phyloP scores from a whole-genome alignment of 2,329 filamentous ascomycete genomes.

The Fusarium pseudonygamai region DNA sequence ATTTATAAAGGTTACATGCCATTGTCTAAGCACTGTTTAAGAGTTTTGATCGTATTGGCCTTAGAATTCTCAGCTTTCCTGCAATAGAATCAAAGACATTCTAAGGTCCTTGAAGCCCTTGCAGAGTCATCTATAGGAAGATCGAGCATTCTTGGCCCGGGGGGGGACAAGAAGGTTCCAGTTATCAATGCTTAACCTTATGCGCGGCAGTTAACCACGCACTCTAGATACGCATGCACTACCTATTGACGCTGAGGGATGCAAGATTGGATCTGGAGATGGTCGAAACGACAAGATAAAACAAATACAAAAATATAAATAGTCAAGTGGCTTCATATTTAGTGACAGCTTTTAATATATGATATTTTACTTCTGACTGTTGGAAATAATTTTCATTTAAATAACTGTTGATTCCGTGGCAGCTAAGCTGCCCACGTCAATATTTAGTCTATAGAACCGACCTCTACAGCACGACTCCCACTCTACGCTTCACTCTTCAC shows the following conservation, averaged over 20 bases:
- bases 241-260: fast-evolving
- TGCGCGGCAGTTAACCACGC: too few relatives aligned
- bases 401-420: fast-evolving
- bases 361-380: neutral
- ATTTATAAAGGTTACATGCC: fast-evolving
- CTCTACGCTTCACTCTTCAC: neutral
- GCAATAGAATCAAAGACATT: neutral
- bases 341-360: too few relatives aligned
- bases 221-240: neutral
- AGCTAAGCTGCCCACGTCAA: neutral
- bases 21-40: neutral
- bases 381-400: fast-evolving
- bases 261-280: fast-evolving
- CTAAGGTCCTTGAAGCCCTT: neutral
- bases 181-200: too few relatives aligned
- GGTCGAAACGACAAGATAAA: fast-evolving
- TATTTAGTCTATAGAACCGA: neutral
- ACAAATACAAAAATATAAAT: too few relatives aligned
- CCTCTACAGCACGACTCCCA: neutral
- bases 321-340: too few relatives aligned
- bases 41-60: fast-evolving
- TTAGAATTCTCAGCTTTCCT: fast-evolving
- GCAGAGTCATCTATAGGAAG: fast-evolving
- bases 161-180: neutral
- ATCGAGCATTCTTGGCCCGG: neutral